Evolutionary conservation across 495 filamentous ascomycete species (phyloP), one percentile per base, ranked within the genome.

Genomic region (Neurospora sp.): DNA sequence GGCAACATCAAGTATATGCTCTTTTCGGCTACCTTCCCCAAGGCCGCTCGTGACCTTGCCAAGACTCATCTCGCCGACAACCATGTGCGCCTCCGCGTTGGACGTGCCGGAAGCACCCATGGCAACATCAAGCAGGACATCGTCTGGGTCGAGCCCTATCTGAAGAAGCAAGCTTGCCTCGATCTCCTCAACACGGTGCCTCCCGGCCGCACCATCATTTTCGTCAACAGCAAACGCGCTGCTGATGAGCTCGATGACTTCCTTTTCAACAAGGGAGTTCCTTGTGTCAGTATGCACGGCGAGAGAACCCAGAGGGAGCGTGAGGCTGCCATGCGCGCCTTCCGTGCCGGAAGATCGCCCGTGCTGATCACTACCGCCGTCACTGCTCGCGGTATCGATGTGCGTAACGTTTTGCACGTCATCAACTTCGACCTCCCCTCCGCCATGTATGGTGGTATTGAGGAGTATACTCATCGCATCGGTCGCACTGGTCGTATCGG

Each of bases 401-500:
- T 98, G 31, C 87, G 87, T 69, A 92, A 94, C 71, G 89, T 97
- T 4, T 89, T 91, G 86, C 93, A 97, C 75, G 91, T 99, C 72
- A 90, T 99, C 85, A 98, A 99, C 81, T 98, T 89, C 75, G 94
- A 97, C 69, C 85, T 98, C 3, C 96, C 95, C 0, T 85, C 82
- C 27, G 75, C 80, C 5, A 78, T 84, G 3, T 84, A 93, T 75
- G 94, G 93, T n/a, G 96, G 95, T 4, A 98, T 98, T 65, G 88
- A 92, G 69, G 96, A 98, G 77, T 98, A 99, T 77, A 87, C 92
- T 71, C 96, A 99, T 77, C 92, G 96, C 44, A 99, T 98, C 80
- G 95, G 96, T 69, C 94, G 96, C 72, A 99, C 96, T 74, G 96
- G 92, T 68, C 93, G 96, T 70, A 98, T 98, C 78, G 96, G 96